Conservation (phyloP, 768 basidiomycete genomes). For the Megacollybia marginata region DNA sequence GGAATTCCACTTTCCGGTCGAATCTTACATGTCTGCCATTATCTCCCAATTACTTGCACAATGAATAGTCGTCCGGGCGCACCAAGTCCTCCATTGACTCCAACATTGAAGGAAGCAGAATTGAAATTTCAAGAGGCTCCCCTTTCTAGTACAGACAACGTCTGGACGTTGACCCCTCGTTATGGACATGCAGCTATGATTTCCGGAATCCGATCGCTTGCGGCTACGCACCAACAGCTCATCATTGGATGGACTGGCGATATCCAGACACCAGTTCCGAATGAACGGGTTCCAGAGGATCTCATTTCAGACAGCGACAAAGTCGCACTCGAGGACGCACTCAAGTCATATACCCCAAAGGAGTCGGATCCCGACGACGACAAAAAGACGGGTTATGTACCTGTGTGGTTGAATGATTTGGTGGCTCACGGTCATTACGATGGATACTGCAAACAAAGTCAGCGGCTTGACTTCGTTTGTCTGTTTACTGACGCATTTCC, state of each 20-base stretch:
- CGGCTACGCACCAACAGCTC: conserved; percentile 80
- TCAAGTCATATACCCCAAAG: conserved; percentile 53
- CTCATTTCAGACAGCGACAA: conserved; percentile 56
- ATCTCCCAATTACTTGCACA: conserved; percentile 72
- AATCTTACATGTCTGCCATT: conserved; percentile 88
- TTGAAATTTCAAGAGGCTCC: background rate
- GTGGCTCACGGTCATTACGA: conserved; percentile 93
- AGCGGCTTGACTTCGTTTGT: conserved; percentile 16
- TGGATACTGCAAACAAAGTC: conserved; percentile 96
- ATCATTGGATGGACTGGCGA: conserved; percentile 95
- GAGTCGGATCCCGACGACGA: conserved; percentile 49
- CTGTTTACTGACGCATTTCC: conserved; percentile 1
- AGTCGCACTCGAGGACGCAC: conserved; percentile 54
- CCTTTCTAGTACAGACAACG: background rate
- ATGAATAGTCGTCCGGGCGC: conserved; percentile 46
- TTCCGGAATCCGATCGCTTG: conserved; percentile 81
- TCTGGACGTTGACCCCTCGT: conserved; percentile 72
- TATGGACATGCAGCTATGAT: conserved; percentile 95
- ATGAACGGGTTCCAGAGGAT: conserved; percentile 39
- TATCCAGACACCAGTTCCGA: conserved; percentile 45
- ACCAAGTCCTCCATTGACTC: conserved; percentile 72
- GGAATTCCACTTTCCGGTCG: conserved; percentile 77
- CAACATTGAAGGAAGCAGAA: conserved; percentile 35
- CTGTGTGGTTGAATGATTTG: conserved; percentile 87
- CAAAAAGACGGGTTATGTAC: conserved; percentile 67